Conservation (phyloP, 2,329 filamentous ascomycete genomes). For the Trichoderma polysporum region DNA sequence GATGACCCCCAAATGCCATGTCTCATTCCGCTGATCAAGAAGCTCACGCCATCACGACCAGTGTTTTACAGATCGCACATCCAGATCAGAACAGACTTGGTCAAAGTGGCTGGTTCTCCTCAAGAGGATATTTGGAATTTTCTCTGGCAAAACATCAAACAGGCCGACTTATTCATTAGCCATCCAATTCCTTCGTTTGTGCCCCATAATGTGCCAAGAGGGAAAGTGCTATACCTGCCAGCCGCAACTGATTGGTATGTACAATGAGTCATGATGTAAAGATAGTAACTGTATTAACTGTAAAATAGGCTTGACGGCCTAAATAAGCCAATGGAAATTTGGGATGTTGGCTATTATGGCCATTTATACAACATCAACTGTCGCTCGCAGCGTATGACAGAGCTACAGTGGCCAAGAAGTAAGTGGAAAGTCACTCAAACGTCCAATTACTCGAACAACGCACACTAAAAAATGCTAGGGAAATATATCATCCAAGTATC, state of each 20-base stretch:
- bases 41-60: constrained; percentile 67
- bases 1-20: constrained; percentile 85
- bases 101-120: constrained; percentile 60
- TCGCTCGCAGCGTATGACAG: constrained; percentile 57
- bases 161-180: constrained; percentile 76
- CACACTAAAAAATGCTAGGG: constrained; percentile 35
- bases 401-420: constrained; percentile 56
- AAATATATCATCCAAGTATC: constrained; percentile 79
- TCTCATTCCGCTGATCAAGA: constrained; percentile 73
- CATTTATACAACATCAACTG: constrained; percentile 68
- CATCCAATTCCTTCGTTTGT: constrained; percentile 78
- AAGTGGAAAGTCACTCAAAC: constrained; percentile 21
- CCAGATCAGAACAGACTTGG: constrained; percentile 74
- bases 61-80: constrained; percentile 82
- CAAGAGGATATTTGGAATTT: constrained; percentile 74
- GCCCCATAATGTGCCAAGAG: constrained; percentile 62
- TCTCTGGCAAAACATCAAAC: constrained; percentile 69
- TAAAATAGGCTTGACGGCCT: constrained; percentile 63
- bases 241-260: constrained; percentile 71
- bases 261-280: rapidly evolving
- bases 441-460: neutral
- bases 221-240: constrained; percentile 72
- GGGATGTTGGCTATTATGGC: constrained; percentile 71
- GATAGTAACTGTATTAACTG: neutral
- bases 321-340: constrained; percentile 71